Conservation (phyloP, 148 eudicot species). For the Camellia granthamiana region DNA sequence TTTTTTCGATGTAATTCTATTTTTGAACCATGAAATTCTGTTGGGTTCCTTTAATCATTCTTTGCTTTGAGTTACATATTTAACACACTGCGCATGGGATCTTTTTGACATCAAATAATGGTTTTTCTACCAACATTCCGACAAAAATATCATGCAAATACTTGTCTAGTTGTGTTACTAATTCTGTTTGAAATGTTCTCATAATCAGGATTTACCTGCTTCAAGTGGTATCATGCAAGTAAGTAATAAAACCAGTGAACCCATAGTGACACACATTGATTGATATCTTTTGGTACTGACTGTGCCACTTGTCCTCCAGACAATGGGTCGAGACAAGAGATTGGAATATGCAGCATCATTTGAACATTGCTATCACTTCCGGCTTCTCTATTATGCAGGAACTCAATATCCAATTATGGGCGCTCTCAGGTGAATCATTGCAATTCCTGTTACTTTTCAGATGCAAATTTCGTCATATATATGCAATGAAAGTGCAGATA, state of each 20-base stretch:
- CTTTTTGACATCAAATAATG: neutral
- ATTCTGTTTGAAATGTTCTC: conserved; percentile 15
- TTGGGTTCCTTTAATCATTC: neutral
- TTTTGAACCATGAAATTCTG: neutral
- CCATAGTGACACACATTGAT: conserved; percentile 1
- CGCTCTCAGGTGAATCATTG: conserved; percentile 67
- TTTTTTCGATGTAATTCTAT: neutral
- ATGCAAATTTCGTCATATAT: neutral
- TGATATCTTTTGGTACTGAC: conserved; percentile 16
- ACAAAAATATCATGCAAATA: neutral
- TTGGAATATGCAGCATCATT: conserved; percentile 93
- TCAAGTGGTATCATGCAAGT: conserved; percentile 99
- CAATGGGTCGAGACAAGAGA: conserved; percentile 96
- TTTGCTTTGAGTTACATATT: neutral
- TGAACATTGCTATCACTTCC: conserved; percentile 77
- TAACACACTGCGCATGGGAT: neutral
- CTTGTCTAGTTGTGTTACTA: conserved; percentile 6
- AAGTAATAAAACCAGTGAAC: conserved; percentile 27
- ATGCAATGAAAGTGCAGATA: neutral
- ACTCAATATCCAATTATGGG: conserved; percentile 98
- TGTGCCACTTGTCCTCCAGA: conserved; percentile 37
- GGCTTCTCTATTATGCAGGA: conserved; percentile 90
- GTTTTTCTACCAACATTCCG: neutral
- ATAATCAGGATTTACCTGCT: conserved; percentile 78
- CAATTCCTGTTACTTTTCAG: neutral